A percentile compares a stretch with the other conserved stretches of the same genome.
These are phyloP conservation scores for Rehmannia glutinosa DNA, from an alignment of 257 asterid species.

Conservation along the genomic window DNA sequence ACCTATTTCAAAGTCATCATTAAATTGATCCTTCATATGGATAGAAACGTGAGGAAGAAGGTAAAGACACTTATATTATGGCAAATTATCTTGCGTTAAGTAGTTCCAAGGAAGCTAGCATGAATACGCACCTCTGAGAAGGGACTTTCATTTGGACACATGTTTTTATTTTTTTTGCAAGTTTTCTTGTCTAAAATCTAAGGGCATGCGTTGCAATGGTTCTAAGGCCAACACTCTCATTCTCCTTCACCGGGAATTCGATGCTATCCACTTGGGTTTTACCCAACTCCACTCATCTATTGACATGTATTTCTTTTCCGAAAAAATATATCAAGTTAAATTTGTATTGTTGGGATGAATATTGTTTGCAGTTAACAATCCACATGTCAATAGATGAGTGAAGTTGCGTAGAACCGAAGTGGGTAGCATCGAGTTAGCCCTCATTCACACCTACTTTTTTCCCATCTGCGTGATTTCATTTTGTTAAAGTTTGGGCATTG, in stretches of 20 bases:
- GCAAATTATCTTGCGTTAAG: background rate
- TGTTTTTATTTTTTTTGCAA: background rate
- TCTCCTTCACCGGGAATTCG: background rate
- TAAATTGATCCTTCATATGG: slow-evolving; percentile 54
- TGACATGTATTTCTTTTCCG: too few relatives aligned
- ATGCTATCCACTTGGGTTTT: too few relatives aligned
- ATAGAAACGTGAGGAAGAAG: slow-evolving; percentile 63
- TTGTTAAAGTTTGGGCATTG: background rate
- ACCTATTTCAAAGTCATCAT: slow-evolving; percentile 56
- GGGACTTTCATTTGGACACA: background rate
- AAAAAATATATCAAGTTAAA: too few relatives aligned
- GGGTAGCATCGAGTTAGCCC: too few relatives aligned
- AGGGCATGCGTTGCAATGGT: too few relatives aligned
- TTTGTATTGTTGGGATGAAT: too few relatives aligned
- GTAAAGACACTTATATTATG: slow-evolving; percentile 28
- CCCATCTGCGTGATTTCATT: background rate
- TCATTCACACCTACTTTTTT: too few relatives aligned
- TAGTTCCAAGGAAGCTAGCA: slow-evolving; percentile 1
- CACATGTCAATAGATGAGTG: too few relatives aligned
- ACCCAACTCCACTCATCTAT: too few relatives aligned
- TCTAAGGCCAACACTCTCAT: too few relatives aligned
- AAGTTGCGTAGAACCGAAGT: too few relatives aligned
- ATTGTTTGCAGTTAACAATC: too few relatives aligned
- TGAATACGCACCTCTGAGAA: background rate
- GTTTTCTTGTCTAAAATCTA: background rate